Evolutionary conservation across 331 rosid genomes (phyloP).

Genomic region (Acacia concinna): DNA sequence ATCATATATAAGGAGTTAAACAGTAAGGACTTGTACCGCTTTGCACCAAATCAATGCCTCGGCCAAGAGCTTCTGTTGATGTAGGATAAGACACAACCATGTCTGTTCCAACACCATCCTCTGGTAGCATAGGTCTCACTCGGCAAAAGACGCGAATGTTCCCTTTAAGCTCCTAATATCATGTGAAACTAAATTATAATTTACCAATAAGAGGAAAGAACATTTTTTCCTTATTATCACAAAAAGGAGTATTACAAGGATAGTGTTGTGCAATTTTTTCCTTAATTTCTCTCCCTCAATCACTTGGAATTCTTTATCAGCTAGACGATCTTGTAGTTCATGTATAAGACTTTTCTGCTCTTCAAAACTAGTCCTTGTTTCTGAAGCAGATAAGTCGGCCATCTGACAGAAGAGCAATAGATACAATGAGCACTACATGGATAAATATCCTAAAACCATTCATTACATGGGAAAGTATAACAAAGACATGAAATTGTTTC

Average conservation of each 20-base stretch:
- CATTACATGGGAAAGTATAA: neutral
- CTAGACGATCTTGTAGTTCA: conserved; percentile 62
- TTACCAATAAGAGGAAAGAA: neutral
- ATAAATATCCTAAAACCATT: conserved; percentile 2
- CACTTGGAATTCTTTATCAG: conserved; percentile 61
- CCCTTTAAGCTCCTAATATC: conserved; percentile 83
- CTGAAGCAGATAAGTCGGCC: conserved; percentile 62
- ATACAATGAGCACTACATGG: neutral
- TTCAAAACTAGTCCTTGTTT: conserved; percentile 54
- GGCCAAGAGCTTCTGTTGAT: conserved; percentile 73
- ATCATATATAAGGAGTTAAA: neutral
- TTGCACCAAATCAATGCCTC: conserved; percentile 80
- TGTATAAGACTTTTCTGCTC: conserved; percentile 50
- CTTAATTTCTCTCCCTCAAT: conserved; percentile 76
- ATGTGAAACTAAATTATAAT: neutral
- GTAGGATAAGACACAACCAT: conserved; percentile 75
- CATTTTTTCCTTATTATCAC: too few species aligned
- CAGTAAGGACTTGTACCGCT: conserved; percentile 45
- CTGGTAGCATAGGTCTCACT: conserved; percentile 85
- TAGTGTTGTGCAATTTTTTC: conserved; percentile 78
- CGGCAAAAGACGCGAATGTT: conserved; percentile 96
- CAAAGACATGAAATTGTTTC: neutral
- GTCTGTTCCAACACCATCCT: conserved; percentile 62
- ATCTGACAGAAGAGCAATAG: conserved; percentile 41
- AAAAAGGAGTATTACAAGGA: conserved; percentile 56